Evolutionary conservation across 768 basidiomycete species (phyloP).

Genomic region (Clitopilus passeckerianus): DNA sequence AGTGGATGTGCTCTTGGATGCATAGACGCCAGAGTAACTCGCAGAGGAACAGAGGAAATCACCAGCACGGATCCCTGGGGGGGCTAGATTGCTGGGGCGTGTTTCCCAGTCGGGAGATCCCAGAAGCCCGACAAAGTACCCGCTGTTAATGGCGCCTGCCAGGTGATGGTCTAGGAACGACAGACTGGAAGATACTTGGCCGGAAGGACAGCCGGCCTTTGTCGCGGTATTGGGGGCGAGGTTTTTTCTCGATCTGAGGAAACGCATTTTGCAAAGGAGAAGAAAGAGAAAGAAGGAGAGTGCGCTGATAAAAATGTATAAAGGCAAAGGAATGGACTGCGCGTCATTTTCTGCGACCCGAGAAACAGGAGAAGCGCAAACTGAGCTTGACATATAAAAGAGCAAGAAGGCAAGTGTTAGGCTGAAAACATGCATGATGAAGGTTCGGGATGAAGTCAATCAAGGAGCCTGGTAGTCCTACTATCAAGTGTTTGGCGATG

Average conservation of each 20-base stretch:
- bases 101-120: background rate
- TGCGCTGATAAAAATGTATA: background rate
- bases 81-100: background rate
- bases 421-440: background rate
- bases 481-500: too few relatives aligned
- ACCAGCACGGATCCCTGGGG: background rate
- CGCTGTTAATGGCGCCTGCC: background rate
- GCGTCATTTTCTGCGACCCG: background rate
- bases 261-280: background rate
- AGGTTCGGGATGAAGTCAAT: background rate
- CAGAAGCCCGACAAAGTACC: background rate
- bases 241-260: background rate
- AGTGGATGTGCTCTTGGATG: background rate
- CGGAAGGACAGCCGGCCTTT: background rate
- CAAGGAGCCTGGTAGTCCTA: background rate
- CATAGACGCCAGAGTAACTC: background rate
- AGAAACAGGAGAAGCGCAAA: background rate
- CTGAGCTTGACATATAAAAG: background rate
- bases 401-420: background rate
- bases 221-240: background rate
- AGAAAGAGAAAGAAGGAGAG: background rate
- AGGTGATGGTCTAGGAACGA: background rate
- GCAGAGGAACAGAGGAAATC: background rate
- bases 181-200: background rate
- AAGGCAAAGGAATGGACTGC: background rate